Base-by-base conservation (phyloP, 2,329 filamentous ascomycete species). In the Acrocalymma vagum region DNA sequence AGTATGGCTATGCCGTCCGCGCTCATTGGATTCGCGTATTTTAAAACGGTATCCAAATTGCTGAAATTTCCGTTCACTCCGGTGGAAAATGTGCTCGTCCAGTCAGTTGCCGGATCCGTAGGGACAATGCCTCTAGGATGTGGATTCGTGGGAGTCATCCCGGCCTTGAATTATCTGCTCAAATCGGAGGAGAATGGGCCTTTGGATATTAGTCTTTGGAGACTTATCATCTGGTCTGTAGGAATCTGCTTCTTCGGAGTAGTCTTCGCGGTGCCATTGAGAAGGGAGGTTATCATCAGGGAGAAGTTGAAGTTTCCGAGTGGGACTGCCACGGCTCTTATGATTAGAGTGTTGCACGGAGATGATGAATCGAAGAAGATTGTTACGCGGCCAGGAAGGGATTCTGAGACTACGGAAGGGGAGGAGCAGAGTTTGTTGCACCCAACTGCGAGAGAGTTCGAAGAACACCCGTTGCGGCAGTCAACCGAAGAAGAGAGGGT, bases 1-100 rank as follows among this genome's bases (percentile, higher is more conserved):
- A 89, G 90, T 55, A 97, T 99, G 94, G 89, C 90, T 11, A 96
- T 99, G 91, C 94, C 94, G 0, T 89, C 91, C 1, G 94, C 91
- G 15, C 76, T 99, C 45, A 90, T 99, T 63, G 93, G 94, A 2
- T 97, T 96, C 65, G 93, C 91, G 9, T 87, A 95, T 56, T 99
- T 99, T 78, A 90, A 89, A 61, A 79, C 86, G 5, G 71, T 96
- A 1, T 82, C 87, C 1, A 83, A 81, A 29, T 83, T 88, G 49
- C 76, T 96, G 20, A 78, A 81, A 18, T 83, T 88, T 38, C 92
- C 92, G 0, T 99, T 99, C 61, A 90, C 88, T 4, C 92, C 94
- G 0, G 88, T 97, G 9, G 93, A 99, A 72, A 99, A 99, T 67
- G 94, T 99, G 4, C 79, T 99, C 15, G 88, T 99, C 9, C 94